Evolutionary conservation across 192 early-diverging fungal genomes (phyloP), one percentile per base, ranked within the genome.

Genomic region (Thamnidium elegans): DNA sequence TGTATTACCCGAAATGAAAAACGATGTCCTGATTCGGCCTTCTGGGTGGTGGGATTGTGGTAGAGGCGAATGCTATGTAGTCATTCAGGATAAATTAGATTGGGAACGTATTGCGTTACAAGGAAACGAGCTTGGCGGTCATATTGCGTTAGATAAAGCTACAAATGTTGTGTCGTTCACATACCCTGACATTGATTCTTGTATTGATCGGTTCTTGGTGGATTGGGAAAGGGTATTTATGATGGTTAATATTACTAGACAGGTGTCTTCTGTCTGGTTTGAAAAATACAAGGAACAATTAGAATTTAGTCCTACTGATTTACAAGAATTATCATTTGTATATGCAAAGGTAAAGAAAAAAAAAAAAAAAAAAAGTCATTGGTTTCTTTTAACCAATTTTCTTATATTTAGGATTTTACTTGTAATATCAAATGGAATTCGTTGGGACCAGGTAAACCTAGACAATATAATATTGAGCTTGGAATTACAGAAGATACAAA

Each of bases 161-260:
- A 76, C 61, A 19, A 60, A 45, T 30, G 46, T 71, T 10, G n/a
- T 76, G 1, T 71, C 74, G 17, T 76, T 76, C 56, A 76, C 69
- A 11, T 76, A 76, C 50, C 47, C 63, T 5, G 53, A 76, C 21
- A 52, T 76, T 31, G 63, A 72, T 20, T 60, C 42, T n/a, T 71
- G 69, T 48, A 45, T 76, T 34, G 58, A 65, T 50, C 61, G 55
- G 3, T 71, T 76, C 32, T 55, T 76, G 43, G 48, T 61, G 9
- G 74, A 76, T 62, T 71, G 69, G 69, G 74, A 76, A 32, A 66
- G 66, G 2, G 59, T 71, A 6, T 70, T 71, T 34, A 76, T 76
- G 74, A 76, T 76, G 74, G 66, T 47, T 15, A 66, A 71, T 44
- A 43, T 76, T 14, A 44, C 74, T n/a, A 67, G 65, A 42, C 70